These are phyloP conservation scores for Capsicum pubescens DNA, from an alignment of 257 asterid genomes.

Conservation along the genomic window DNA sequence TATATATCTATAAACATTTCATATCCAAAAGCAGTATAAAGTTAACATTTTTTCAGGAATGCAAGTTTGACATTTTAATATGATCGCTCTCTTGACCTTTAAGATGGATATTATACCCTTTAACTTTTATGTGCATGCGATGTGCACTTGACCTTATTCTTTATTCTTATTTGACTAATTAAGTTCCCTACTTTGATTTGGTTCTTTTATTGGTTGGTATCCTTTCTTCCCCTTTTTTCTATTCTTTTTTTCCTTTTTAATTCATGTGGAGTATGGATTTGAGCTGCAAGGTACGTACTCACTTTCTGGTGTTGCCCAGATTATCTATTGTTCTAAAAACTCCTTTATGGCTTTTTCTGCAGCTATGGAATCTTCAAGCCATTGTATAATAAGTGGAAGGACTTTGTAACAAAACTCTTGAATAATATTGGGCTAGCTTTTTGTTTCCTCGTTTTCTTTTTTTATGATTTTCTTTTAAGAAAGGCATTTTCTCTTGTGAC, in stretches of 20 bases:
- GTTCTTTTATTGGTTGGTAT: not conserved
- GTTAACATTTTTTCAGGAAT: not conserved
- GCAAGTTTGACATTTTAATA: not conserved
- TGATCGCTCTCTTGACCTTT: not conserved
- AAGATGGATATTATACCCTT: conserved; percentile 8
- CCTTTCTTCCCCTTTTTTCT: not conserved
- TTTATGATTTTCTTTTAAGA: conserved; percentile 20
- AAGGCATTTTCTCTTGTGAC: not conserved
- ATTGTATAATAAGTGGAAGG: conserved; percentile 88
- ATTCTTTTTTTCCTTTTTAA: not conserved
- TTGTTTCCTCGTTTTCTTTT: not conserved
- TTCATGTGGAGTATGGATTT: not conserved
- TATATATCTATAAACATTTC: not conserved
- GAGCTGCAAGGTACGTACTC: conserved; percentile 25
- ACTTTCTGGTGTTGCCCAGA: conserved; percentile 26
- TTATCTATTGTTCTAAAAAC: not conserved
- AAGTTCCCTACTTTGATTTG: not conserved
- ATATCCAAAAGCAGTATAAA: not conserved
- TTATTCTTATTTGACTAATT: not conserved
- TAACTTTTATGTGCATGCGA: not conserved
- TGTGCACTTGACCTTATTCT: not conserved
- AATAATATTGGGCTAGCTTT: conserved; percentile 68
- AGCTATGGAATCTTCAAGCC: conserved; percentile 74
- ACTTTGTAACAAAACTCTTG: conserved; percentile 59
- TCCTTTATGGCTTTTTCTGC: conserved; percentile 37